Evolutionary conservation across 2,329 filamentous ascomycete genomes (phyloP), one percentile per base, ranked within the genome.

Genomic region (Fusarium sp.): DNA sequence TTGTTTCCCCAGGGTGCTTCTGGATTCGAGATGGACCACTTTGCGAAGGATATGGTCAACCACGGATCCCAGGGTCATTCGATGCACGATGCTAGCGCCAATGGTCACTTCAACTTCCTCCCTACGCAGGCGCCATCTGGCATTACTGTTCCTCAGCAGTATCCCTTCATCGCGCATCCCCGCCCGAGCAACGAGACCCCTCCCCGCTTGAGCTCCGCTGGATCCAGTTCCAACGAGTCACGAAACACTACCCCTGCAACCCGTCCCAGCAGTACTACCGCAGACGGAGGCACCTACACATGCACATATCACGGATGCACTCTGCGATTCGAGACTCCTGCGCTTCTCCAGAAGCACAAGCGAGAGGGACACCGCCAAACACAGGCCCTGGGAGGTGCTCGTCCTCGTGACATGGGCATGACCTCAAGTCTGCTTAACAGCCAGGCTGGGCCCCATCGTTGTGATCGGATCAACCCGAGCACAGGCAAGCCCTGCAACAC

Each of bases 401-500:
- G 78, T 20, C 75, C 74, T 35, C 79, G 80, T 5, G 80, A 83
- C 2, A 67, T 80, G 56, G 81, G 83, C 60, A 83, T 88, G 81
- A 80, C 88, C 5, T 86, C 91, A 2, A 82, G 85, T 81, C 76
- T 92, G 42, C 87, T 94, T 70, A 97, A 96, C 80, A 96, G 93
- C 6, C 96, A 98, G 82, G 94, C 94, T 11, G 96, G 96, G 0
- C 96, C 96, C 35, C 96, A 98, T 85, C 93, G 92, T 78, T 99
- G 96, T 83, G 93, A 95, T 79, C 91, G 95, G 75, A 94, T 96
- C 84, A 98, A 98, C 83, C 96, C 96, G 2, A 96, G 94, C 73
- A 98, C 96, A 0, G 94, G 94, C 73, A 98, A 98, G 85, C 93
- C 95, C 0, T 98, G 96, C 88, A 96, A 94, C 81, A 97, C 95